Conservation (phyloP, 2,329 filamentous ascomycete genomes). For the Colletotrichum sp. region DNA sequence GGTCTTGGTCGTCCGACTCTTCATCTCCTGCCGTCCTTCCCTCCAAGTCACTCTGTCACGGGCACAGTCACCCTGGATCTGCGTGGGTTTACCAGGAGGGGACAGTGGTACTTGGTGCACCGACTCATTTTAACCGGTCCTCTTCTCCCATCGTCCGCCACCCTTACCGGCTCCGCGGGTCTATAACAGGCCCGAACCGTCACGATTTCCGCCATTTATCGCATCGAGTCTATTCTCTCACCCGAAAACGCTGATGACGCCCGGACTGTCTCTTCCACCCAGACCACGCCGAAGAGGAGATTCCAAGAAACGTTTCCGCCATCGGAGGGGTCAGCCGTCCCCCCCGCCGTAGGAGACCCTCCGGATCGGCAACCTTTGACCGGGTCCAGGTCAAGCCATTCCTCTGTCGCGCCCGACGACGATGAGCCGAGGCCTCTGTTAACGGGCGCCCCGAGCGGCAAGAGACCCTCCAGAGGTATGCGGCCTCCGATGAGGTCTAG, state of each 20-base stretch:
- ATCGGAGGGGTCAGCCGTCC: constrained; percentile 28
- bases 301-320: constrained; percentile 39
- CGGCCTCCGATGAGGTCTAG: constrained; percentile 72
- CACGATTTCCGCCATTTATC: constrained; percentile 56
- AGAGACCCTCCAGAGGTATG: constrained; percentile 48
- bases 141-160: not conserved
- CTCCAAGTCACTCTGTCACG: not conserved
- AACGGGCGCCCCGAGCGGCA: constrained; percentile 19
- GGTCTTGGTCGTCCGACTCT: not conserved
- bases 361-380: constrained; percentile 27
- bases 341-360: constrained; percentile 15
- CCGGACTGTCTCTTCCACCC: constrained; percentile 32
- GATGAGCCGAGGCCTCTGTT: constrained; percentile 26
- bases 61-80: constrained; percentile 4
- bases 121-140: not conserved
- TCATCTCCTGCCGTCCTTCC: constrained; percentile 18
- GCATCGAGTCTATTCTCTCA: constrained; percentile 58
- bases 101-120: constrained; percentile 8
- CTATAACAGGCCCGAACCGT: constrained; percentile 44
- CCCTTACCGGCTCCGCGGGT: constrained; percentile 33
- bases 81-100: not conserved
- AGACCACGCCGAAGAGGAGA: constrained; percentile 40
- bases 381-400: constrained; percentile 16
- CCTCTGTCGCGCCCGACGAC: constrained; percentile 27
- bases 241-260: constrained; percentile 45